Evolutionary conservation across 2,329 filamentous ascomycete genomes (phyloP).

Genomic region (Diplodia scrobiculata): DNA sequence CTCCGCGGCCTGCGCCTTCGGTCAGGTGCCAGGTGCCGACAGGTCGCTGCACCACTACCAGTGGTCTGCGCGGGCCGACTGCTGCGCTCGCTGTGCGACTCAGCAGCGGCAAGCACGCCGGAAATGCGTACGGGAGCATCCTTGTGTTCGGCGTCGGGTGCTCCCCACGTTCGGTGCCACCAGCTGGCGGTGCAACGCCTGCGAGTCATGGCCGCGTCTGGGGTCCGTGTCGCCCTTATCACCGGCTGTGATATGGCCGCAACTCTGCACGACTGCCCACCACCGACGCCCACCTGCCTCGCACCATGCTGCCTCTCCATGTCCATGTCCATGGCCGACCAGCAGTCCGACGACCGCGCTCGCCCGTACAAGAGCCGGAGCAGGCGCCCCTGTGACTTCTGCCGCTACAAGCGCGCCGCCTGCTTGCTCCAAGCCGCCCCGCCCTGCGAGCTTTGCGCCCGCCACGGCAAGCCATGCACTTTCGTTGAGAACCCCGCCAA

Average conservation of each 20-base stretch:
- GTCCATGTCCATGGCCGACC: constrained; percentile 8
- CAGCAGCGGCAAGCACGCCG: constrained; percentile 34
- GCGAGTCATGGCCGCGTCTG: background rate
- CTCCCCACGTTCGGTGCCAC: constrained; percentile 10
- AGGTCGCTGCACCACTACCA: background rate
- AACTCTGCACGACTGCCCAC: background rate
- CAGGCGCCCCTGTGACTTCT: constrained; percentile 52
- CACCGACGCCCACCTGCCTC: background rate
- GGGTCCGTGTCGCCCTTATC: background rate
- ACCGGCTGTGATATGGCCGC: background rate
- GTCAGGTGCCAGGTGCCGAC: background rate
- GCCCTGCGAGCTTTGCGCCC: constrained; percentile 50
- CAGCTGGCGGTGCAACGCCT: background rate
- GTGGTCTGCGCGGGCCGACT: constrained; percentile 1
- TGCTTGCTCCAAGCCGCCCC: constrained; percentile 49
- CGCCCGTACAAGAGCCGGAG: constrained; percentile 42
- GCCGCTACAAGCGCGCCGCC: constrained; percentile 50
- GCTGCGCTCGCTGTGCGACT: background rate
- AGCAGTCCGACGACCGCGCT: constrained; percentile 13
- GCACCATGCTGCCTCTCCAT: constrained; percentile 1
- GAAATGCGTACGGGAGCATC: constrained; percentile 28
- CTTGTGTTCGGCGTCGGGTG: background rate
- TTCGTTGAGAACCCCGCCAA: constrained; percentile 48
- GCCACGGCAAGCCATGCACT: constrained; percentile 50
- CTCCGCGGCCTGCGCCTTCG: background rate